Conservation (phyloP, 1,284 basidiomycete species). For the Rugiboletus extremiorientalis region DNA sequence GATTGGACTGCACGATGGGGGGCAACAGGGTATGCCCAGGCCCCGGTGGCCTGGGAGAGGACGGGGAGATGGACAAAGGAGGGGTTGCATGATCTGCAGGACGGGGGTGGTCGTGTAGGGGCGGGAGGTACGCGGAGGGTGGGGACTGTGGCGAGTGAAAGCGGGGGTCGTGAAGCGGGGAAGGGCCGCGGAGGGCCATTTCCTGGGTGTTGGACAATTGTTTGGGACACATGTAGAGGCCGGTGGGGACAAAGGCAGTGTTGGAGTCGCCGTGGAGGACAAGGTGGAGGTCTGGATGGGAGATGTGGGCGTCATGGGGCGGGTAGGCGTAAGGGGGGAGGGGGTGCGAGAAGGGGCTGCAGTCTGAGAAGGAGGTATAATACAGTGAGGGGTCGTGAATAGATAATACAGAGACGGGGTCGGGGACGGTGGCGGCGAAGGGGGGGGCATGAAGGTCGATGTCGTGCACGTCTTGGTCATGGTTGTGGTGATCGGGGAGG, state of each 20-base stretch:
- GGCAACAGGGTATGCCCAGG: slow-evolving; percentile 33
- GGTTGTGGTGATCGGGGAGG: slow-evolving; percentile 22
- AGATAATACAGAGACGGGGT: slow-evolving; percentile 36
- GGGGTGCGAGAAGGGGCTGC: slow-evolving; percentile 18
- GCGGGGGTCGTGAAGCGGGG: slow-evolving; percentile 28
- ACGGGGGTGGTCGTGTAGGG: slow-evolving; percentile 28
- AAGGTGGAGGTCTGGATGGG: slow-evolving; percentile 31
- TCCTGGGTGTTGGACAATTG: slow-evolving; percentile 27
- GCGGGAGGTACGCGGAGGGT: slow-evolving; percentile 22
- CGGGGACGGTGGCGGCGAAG: slow-evolving; percentile 19
- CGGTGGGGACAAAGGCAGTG: slow-evolving; percentile 20
- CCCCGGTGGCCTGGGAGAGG: slow-evolving; percentile 21
- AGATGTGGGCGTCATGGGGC: slow-evolving; percentile 28
- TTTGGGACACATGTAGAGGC: slow-evolving; percentile 32
- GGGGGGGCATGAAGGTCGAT: slow-evolving; percentile 31
- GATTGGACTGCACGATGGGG: slow-evolving; percentile 35
- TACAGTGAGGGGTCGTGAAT: slow-evolving; percentile 32
- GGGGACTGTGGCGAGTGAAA: slow-evolving; percentile 28
- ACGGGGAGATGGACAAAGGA: slow-evolving; percentile 20
- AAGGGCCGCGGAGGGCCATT: slow-evolving; percentile 13
- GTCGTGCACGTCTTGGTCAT: slow-evolving; percentile 33
- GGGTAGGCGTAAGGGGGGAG: slow-evolving; percentile 27
- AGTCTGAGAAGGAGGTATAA: slow-evolving; percentile 35
- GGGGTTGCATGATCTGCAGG: slow-evolving; percentile 16
- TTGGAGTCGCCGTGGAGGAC: slow-evolving; percentile 23